phyloP scores from a whole-genome alignment of 2,329 filamentous ascomycete species.

The Colletotrichum liaoningense region DNA sequence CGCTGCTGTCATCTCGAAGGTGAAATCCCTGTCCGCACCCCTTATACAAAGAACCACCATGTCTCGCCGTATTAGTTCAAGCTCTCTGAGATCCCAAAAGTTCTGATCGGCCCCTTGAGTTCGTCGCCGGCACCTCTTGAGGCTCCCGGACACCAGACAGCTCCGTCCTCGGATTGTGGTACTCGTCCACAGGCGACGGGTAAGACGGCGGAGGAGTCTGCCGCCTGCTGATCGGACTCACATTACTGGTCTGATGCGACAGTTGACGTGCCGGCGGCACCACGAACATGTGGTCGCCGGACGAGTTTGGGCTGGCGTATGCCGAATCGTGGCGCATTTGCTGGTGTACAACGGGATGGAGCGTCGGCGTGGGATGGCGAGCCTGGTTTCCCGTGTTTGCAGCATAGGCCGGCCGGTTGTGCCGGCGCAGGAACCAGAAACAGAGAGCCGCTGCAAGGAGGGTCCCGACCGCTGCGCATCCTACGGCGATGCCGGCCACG shows the following conservation, averaged over 20 bases:
- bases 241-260: slow-evolving; percentile 15
- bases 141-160: slow-evolving; percentile 7
- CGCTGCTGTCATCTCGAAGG: not conserved
- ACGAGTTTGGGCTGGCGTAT: slow-evolving; percentile 15
- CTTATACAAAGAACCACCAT: not conserved
- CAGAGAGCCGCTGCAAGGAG: slow-evolving; percentile 16
- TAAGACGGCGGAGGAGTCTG: slow-evolving; percentile 29
- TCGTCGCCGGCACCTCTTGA: slow-evolving; percentile 24
- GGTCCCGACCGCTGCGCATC: not conserved
- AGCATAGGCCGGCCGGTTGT: not conserved
- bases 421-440: not conserved
- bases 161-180: slow-evolving; percentile 16
- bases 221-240: slow-evolving; percentile 23
- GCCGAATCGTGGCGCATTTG: slow-evolving; percentile 15
- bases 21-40: not conserved
- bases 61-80: not conserved
- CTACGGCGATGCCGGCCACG: slow-evolving; percentile 21
- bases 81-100: not conserved
- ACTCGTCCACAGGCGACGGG: slow-evolving; percentile 14
- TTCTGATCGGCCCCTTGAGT: slow-evolving; percentile 7
- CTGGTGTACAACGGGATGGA: not conserved
- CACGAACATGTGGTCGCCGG: slow-evolving; percentile 23
- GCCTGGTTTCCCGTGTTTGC: not conserved
- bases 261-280: not conserved
- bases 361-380: not conserved